Base-by-base conservation (phyloP, 202 grass and related monocot genomes). In the Zoysia matrella region DNA sequence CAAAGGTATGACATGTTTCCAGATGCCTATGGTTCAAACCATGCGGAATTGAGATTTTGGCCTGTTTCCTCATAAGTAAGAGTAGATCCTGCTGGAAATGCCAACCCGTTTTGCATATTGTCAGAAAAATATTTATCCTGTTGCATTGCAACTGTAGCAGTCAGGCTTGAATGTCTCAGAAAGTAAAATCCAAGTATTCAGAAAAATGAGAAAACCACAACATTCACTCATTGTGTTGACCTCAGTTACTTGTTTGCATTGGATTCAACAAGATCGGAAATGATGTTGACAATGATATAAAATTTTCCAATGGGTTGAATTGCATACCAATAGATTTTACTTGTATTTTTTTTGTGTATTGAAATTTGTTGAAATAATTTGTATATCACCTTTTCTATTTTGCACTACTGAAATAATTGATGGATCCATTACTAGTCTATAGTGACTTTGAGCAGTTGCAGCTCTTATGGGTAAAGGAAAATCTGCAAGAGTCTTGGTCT, bases 391-490 rank as follows among this genome's bases (percentile, higher is more conserved):
- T 53, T 41, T 6, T 4, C 13, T 39, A 55, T 68, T 45, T 18
- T 40, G 4, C 56, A 67, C 2, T 69, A 36, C 42, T 43, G 16
- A 56, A 82, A 42, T 15, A 82, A 54, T 49, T 36, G 0, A 47
- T 82, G 8, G 7, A 36, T 61, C 54, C 18, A 61, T 30, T 67
- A 45, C 50, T 72, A 57, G 9, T 55, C 8, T 55, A 63, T 47
- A 62, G 62, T 64, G 14, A 44, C 30, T 68, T 55, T 43, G 39
- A 71, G 69, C 12, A 69, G 80, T 49, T 93, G 57, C 84, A 98
- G 95, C 89, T 98, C 60, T 81, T 98, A 74, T 98, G 95, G 95
- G 87, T 98, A 74, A 98, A 98, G 86, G 90, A 98, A 83, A 98
- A 98, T 74, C 89, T 98, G 71, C 87, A 83, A 82, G 95, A 98